Evolutionary conservation across 331 rosid species (phyloP), one percentile per base, ranked within the genome.

Genomic region (Arachis monticola): DNA sequence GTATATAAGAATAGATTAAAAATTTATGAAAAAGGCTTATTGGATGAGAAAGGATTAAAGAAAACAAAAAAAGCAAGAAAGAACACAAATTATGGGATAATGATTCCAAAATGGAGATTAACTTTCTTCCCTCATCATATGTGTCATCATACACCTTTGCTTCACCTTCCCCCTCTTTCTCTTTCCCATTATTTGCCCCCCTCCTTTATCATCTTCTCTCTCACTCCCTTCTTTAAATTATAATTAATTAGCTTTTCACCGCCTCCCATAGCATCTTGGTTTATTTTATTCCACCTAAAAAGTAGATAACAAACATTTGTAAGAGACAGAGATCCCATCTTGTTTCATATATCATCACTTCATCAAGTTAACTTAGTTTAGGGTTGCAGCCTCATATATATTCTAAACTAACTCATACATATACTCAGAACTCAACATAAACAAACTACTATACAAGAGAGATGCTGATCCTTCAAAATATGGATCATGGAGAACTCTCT

Each of bases 121-220:
- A 85, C 95, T 89, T 91, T 80, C 80, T 77, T 79, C 82, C 35
- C 92, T 87, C 89, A 91, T 89, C 88, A 89, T 91, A 87, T 86
- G 87, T 89, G 95, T 87, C 95, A 91, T 91, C 91, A 86, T 89
- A 76, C 88, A 89, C 88, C 91, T 85, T 75, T 85, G 72, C 79
- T 67, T 76, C 83, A 59, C 63, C 30, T 56, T 48, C n/a, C 52
- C 70, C 17, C 50, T 53, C 56, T 35, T 27, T 32, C 22, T 38
- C 10, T 63, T 51, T 76, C 7, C 22, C 48, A 27, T 64, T 47
- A 59, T 32, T 67, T 65, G 50, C 64, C 70, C 79, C 73, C 63
- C 41, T 70, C 61, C 30, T 31, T 55, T 72, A 75, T 35, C 79
- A 27, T 51, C 48, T 44, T 67, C 45, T 40, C 8, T 51, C 72